A percentile compares a stretch with the other conserved stretches of the same genome.
These are phyloP conservation scores for Aspergillus candidus DNA, from an alignment of 2,329 filamentous ascomycete species.

Conservation along the genomic window DNA sequence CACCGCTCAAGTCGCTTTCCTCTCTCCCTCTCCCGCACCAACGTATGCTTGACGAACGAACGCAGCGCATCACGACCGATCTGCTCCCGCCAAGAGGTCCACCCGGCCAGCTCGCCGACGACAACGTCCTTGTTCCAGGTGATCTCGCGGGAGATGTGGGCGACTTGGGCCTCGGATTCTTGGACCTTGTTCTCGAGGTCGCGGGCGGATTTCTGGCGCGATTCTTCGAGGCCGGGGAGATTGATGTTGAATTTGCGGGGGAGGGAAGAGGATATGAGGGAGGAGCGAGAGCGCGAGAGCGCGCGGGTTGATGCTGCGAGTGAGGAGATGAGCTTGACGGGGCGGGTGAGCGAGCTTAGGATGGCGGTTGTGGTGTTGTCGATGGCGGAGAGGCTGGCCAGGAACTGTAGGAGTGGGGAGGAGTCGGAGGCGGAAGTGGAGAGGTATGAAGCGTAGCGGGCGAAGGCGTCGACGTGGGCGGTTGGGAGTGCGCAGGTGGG, in stretches of 20 bases:
- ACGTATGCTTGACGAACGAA: conserved; percentile 69
- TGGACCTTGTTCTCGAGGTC: conserved; percentile 77
- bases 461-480: conserved; percentile 63
- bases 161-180: conserved; percentile 63
- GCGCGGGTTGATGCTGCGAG: conserved; percentile 69
- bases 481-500: conserved; percentile 59
- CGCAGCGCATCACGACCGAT: conserved; percentile 68
- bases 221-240: conserved; percentile 65
- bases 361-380: conserved; percentile 79
- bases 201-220: conserved; percentile 70
- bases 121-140: conserved; percentile 91
- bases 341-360: conserved; percentile 69
- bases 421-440: conserved; percentile 57
- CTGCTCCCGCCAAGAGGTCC: conserved; percentile 82
- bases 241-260: conserved; percentile 44
- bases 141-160: conserved; percentile 71
- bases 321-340: conserved; percentile 67
- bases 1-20: conserved; percentile 76
- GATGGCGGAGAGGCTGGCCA: conserved; percentile 71
- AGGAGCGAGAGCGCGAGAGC: conserved; percentile 70
- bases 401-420: conserved; percentile 66
- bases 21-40: conserved; percentile 72
- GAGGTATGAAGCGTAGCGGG: conserved; percentile 63
- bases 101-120: conserved; percentile 82
- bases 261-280: conserved; percentile 57